Percentiles rank a stretch among this genome's conserved stretches.
Conservation (phyloP, 202 grass and related monocot species). For the Carex arenaria region DNA sequence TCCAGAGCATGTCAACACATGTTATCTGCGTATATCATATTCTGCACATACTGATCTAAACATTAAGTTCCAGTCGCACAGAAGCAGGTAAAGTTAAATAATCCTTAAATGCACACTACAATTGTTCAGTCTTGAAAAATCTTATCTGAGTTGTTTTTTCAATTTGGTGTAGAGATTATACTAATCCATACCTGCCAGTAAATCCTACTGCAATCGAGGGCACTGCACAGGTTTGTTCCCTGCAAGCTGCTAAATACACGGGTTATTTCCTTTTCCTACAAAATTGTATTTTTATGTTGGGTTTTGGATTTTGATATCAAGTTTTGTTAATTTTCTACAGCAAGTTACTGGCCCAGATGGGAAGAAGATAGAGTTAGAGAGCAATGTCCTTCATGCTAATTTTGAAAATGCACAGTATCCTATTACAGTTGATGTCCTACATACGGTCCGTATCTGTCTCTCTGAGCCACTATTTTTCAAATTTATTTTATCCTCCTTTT, state of each 20-base stretch:
- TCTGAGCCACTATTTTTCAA: background rate
- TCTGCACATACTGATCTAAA: slow-evolving; percentile 72
- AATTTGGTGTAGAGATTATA: slow-evolving; percentile 63
- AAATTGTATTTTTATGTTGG: background rate
- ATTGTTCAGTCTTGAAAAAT: background rate
- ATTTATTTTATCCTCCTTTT: background rate
- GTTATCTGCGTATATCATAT: slow-evolving; percentile 70
- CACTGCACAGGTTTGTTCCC: slow-evolving; percentile 52
- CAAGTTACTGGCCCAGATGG: slow-evolving; percentile 62
- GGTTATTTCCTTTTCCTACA: background rate
- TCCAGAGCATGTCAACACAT: slow-evolving; percentile 55
- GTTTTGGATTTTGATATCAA: slow-evolving; percentile 4
- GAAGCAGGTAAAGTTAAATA: slow-evolving; percentile 47
- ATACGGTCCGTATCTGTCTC: slow-evolving; percentile 45
- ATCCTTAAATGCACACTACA: background rate
- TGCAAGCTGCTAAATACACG: background rate
- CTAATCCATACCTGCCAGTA: slow-evolving; percentile 80
- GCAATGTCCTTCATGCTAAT: slow-evolving; percentile 73
- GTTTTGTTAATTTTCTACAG: slow-evolving; percentile 18
- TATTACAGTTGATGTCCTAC: slow-evolving; percentile 78
- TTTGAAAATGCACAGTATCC: slow-evolving; percentile 88
- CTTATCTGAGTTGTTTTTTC: background rate
- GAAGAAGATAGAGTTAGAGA: slow-evolving; percentile 61
- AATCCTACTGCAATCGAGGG: slow-evolving; percentile 73
- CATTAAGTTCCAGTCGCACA: slow-evolving; percentile 74